Evolutionary conservation across 169 alveolate species (phyloP), one percentile per base, ranked within the genome.

Genomic region (Theileria sp.): DNA sequence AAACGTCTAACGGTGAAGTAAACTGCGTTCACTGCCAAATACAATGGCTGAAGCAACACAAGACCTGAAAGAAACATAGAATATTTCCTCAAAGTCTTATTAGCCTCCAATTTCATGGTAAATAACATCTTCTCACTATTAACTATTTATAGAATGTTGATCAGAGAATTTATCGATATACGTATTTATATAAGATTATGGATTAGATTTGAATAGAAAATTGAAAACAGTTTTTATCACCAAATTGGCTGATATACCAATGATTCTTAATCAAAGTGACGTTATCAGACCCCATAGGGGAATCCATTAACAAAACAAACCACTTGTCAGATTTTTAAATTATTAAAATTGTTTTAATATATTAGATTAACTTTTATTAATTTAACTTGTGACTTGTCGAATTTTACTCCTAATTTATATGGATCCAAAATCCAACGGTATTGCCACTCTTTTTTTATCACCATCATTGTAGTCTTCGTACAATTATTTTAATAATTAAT

Each of bases 11-110:
- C n/a, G n/a, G 80, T 74, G 8, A 19, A 74, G 49, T 44, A 38
- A 62, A 56, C 49, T 7, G 80, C 23, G 64, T 74, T 74, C 6
- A 74, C 21, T 3, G 64, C 80, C 30, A 74, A 68, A 26, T 30
- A 32, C 21, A 74, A 54, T 3, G 72, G 61, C 72, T 74, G 80
- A 21, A 74, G 64, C 23, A 74, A 26, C 1, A 51, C 49, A 2
- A 74, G 21, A 15, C 80, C 80, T 23, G 26, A 17, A 13, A 74
- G 32, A 28, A 74, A 60, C 80, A 74, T 74, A 4, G 75, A 36
- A 21, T 25, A 19, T 60, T 44, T 54, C 80, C 69, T 68, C 32
- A 65, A 44, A n/a, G 8, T 21, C 25, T 17, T 15, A 15, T 17
- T 64, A 23, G 19, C 38, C 50, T 64, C 54, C 32, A 64, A n/a